phyloP scores from a whole-genome alignment of 305 asterid species.

The Plantago coronopus region DNA sequence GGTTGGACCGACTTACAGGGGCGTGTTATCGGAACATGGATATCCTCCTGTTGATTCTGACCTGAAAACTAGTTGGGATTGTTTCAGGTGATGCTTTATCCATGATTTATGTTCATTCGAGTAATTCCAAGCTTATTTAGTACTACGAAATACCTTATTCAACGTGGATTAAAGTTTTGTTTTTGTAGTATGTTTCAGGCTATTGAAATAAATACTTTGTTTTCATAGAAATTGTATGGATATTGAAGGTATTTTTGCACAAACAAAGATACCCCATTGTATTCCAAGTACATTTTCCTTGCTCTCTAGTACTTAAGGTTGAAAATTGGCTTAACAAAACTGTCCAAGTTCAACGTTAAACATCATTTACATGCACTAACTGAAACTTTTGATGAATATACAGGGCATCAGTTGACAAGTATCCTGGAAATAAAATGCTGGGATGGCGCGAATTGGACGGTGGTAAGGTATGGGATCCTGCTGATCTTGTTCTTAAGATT shows the following conservation, averaged over 20 bases:
- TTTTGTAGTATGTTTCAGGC: no score
- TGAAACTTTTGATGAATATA: neutral
- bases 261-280: no score
- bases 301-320: no score
- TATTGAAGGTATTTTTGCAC: no score
- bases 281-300: no score
- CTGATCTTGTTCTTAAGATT: neutral
- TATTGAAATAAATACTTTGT: no score
- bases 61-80: slow-evolving; percentile 65
- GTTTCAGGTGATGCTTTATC: slow-evolving; percentile 73
- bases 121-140: no score
- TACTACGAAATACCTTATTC: no score
- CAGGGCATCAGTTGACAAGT: slow-evolving; percentile 64
- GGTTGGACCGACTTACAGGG: slow-evolving; percentile 78
- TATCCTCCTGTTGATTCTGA: slow-evolving; percentile 59
- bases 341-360: neutral
- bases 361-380: neutral
- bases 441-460: slow-evolving; percentile 71
- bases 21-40: slow-evolving; percentile 51
- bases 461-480: slow-evolving; percentile 45
- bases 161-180: no score
- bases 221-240: no score
- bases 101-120: no score
- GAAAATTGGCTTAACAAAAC: no score
- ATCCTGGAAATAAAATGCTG: slow-evolving; percentile 75